Base-by-base conservation (phyloP, 331 rosid species). In the Quercus tomentella region DNA sequence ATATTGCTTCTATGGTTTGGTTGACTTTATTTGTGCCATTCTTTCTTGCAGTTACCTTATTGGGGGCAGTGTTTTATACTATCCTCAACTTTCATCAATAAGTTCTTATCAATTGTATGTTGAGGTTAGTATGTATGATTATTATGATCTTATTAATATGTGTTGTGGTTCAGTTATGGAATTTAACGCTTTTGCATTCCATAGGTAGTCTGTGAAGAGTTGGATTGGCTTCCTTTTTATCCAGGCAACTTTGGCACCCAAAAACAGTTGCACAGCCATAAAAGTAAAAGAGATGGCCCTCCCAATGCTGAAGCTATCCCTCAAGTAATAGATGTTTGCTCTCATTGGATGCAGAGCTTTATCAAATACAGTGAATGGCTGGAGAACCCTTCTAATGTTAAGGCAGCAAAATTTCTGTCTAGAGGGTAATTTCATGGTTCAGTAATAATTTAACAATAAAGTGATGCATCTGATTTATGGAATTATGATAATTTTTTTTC, bases 171-270 rank as follows among this genome's bases (percentile, higher is more conserved):
- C 57, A 77, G 74, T 82, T 80, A 49, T 73, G 73, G 72, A 57
- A 77, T 77, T 76, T 77, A 70, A 76, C 72, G 56, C 55, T 35
- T 82, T 68, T 79, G 54, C 55, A 81, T 72, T 84, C 79, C 84
- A 22, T 81, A 93, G 98, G 97, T 96, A 74, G 99, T 96, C 80
- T 93, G 99, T 79, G 99, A 96, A 89, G 99, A 96, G 90, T 88
- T 96, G 85, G 98, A 96, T 52, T 96, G 99, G 99, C 94, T 96
- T 80, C 91, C 94, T 66, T 93, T 93, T 89, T 96, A 90, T 86
- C 97, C 97, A 18, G 91, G 93, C 73, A 85, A 84, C 74, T 71
- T 75, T 71, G 83, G 89, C 79, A 66, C 77, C 62, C 78, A 90
- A 75, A 92, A 86, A 80, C 92, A 86, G 86, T 76, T 79, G 7